phyloP scores from a whole-genome alignment of 345 rosid genomes.

The Gossypioides kirkii region DNA sequence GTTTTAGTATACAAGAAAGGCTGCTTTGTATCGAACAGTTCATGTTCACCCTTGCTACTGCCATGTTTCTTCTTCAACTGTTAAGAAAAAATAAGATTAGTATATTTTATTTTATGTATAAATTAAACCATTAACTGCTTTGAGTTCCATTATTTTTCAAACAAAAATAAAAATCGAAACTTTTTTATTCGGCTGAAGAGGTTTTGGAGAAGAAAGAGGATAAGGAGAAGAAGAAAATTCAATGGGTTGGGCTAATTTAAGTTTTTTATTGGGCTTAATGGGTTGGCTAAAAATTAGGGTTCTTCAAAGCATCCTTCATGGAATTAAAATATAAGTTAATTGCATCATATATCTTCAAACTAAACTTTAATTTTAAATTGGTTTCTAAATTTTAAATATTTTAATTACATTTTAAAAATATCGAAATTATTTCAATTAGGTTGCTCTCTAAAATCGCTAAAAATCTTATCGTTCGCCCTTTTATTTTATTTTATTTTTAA shows the following conservation, averaged over 20 bases:
- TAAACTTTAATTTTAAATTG: too few species aligned
- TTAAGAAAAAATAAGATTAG: background rate
- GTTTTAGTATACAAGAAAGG: slow-evolving; percentile 39
- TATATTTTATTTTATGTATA: background rate
- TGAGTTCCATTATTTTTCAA: background rate
- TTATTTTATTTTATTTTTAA: too few species aligned
- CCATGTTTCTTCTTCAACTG: slow-evolving; percentile 37
- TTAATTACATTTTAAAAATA: too few species aligned
- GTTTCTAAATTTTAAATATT: too few species aligned
- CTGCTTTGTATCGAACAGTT: slow-evolving; percentile 53
- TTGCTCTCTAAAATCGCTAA: too few species aligned
- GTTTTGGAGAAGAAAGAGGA: background rate
- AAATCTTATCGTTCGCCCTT: too few species aligned
- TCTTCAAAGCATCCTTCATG: background rate
- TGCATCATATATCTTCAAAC: too few species aligned
- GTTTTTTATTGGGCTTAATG: background rate
- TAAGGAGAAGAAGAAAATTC: background rate
- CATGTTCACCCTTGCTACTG: slow-evolving; percentile 57
- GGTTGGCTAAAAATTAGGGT: background rate
- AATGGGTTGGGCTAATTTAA: background rate
- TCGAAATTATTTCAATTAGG: too few species aligned
- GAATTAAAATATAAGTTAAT: background rate
- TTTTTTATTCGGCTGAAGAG: background rate
- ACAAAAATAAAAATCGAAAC: background rate
- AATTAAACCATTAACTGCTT: background rate